Percentiles rank a stretch among this genome's conserved stretches.
Conservation (phyloP, 2,329 filamentous ascomycete species). For the Sclerotinia minor region DNA sequence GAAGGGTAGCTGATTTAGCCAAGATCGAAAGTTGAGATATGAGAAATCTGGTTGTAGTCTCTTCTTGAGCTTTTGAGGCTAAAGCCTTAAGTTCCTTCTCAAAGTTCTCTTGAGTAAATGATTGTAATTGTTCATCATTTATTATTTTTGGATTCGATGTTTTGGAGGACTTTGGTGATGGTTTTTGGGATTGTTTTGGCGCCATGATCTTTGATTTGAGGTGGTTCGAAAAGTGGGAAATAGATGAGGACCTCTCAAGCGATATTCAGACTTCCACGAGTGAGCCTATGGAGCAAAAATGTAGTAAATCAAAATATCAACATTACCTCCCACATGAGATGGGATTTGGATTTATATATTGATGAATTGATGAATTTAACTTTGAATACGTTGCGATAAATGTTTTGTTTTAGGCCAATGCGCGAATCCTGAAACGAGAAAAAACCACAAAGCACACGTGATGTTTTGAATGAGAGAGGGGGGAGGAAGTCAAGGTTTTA, state of each 20-base stretch:
- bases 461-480: slow-evolving; percentile 3
- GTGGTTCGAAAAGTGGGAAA: not conserved
- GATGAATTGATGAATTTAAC: not conserved
- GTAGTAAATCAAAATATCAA: not conserved
- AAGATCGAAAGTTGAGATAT: slow-evolving; percentile 37
- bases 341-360: not conserved
- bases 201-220: slow-evolving; percentile 28
- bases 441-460: slow-evolving; percentile 24
- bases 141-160: not conserved
- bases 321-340: not conserved
- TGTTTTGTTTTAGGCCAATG: slow-evolving; percentile 29
- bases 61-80: slow-evolving; percentile 40
- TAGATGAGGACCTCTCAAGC: not conserved
- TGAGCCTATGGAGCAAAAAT: not conserved
- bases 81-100: slow-evolving; percentile 42
- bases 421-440: slow-evolving; percentile 33
- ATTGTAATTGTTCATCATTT: slow-evolving; percentile 16
- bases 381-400: slow-evolving; percentile 25
- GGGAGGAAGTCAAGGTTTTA: slow-evolving; percentile 1
- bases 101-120: slow-evolving; percentile 41
- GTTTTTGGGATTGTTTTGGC: slow-evolving; percentile 24
- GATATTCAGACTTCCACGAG: not conserved
- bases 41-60: slow-evolving; percentile 40
- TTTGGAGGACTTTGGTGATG: slow-evolving; percentile 26
- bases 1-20: slow-evolving; percentile 47